These are phyloP conservation scores for Emmonsia crescens DNA, from an alignment of 2,329 filamentous ascomycete genomes.

Conservation along the genomic window DNA sequence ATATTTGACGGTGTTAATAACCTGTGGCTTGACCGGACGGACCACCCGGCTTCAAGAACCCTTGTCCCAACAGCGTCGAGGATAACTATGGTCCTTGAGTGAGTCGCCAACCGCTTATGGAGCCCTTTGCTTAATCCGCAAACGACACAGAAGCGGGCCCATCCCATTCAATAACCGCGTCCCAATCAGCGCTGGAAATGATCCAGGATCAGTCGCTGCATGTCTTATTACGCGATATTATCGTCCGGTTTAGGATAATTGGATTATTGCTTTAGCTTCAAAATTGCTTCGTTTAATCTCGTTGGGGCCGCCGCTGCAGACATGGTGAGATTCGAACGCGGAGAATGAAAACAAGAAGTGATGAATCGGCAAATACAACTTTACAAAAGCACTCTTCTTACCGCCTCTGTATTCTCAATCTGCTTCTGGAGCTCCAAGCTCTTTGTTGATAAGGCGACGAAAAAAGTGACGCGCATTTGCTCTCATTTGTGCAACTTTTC, in stretches of 20 bases:
- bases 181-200: background rate
- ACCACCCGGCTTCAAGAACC: background rate
- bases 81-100: background rate
- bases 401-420: background rate
- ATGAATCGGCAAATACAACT: background rate
- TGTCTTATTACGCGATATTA: background rate
- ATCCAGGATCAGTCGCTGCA: background rate
- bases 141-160: slow-evolving; percentile 2
- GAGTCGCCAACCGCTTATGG: background rate
- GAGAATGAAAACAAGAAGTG: background rate
- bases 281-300: background rate
- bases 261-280: background rate
- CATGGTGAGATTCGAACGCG: background rate
- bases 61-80: background rate
- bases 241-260: background rate
- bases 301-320: background rate
- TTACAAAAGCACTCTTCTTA: background rate
- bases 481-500: background rate
- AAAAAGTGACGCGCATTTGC: background rate
- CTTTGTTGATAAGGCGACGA: background rate
- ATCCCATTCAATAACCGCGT: background rate
- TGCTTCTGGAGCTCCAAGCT: background rate
- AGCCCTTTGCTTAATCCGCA: slow-evolving; percentile 1
- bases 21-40: slow-evolving; percentile 20
- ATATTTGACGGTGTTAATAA: slow-evolving; percentile 29